Base-by-base conservation (phyloP, 495 filamentous ascomycete species). In the Lepidopterella palustris region DNA sequence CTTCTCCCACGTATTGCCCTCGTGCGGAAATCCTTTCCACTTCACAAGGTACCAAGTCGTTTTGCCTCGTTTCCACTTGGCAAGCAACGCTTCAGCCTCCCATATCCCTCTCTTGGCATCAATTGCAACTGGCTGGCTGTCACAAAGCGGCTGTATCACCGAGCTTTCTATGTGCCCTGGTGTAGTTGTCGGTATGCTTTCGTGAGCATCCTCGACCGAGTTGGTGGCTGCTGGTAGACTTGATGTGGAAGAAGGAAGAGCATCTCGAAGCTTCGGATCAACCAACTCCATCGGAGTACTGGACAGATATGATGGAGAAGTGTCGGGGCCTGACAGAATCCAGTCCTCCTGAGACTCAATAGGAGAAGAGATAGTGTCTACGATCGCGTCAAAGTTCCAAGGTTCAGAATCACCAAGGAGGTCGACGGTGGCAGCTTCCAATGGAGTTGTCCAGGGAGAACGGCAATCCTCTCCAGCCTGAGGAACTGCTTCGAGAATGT, bases 1-100 rank as follows among this genome's bases (percentile, higher is more conserved):
- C 10, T 42, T 42, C 35, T 42, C 35, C 35, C 9, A 42, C 9
- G 35, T 42, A 42, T 42, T 42, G 35, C 35, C 35, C 35, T 42
- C 35, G 35, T 42, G 35, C 35, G 35, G 35, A 42, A 42, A 42
- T 42, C 35, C 35, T 42, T 42, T 42, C 35, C 35, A 42, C 35
- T 42, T 42, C 35, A 42, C 9, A 42, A 42, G 35, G 35, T 42
- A 42, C 35, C 35, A 42, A 42, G 35, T 42, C 35, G 35, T 42
- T 42, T 42, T 42, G 35, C 63, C 59, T 62, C 29, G 59, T 59
- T 58, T 62, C 59, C 54, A 65, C 55, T 62, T 65, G 27, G 63
- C 48, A 65, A 65, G 59, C 59, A 65, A 47, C 42, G 48, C 47
- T 56, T 65, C 55, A 62, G 31, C 54, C 63, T 62, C 59, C 11